phyloP scores from a whole-genome alignment of 306 rosid species.

The Quillaja saponaria region DNA sequence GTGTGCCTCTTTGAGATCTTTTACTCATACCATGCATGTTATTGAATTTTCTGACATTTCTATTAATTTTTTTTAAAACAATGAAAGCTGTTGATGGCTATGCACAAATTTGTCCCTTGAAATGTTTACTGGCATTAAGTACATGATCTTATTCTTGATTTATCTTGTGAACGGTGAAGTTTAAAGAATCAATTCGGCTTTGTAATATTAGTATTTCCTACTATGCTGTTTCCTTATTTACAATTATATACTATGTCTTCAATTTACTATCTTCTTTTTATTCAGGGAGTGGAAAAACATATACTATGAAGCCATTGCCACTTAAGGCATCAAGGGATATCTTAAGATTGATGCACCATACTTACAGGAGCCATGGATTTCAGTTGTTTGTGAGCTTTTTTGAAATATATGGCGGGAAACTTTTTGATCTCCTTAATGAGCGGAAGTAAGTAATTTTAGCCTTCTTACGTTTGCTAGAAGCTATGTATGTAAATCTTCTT shows the following conservation, averaged over 20 bases:
- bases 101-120: not conserved
- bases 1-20: constrained; percentile 8
- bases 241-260: constrained; percentile 18
- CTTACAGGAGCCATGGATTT: constrained; percentile 89
- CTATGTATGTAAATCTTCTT: constrained; percentile 19
- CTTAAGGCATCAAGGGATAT: constrained; percentile 93
- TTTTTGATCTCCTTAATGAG: constrained; percentile 93
- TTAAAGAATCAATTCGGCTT: not conserved
- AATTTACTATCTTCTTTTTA: constrained; percentile 30
- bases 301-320: constrained; percentile 95
- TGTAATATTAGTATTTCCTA: constrained; percentile 1
- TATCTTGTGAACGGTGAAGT: not conserved
- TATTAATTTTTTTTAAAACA: constrained; percentile 2
- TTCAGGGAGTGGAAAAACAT: constrained; percentile 96
- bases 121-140: constrained; percentile 16
- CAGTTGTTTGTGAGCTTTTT: constrained; percentile 94
- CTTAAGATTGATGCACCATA: constrained; percentile 94
- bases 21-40: constrained; percentile 4
- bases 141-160: constrained; percentile 19
- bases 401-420: constrained; percentile 97
- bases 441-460: constrained; percentile 62
- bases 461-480: constrained; percentile 11
- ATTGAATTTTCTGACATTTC: not conserved
- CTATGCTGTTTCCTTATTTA: not conserved
- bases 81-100: not conserved